phyloP scores from a whole-genome alignment of 1,139 yeast genomes.

The Protomyces inouyei region DNA sequence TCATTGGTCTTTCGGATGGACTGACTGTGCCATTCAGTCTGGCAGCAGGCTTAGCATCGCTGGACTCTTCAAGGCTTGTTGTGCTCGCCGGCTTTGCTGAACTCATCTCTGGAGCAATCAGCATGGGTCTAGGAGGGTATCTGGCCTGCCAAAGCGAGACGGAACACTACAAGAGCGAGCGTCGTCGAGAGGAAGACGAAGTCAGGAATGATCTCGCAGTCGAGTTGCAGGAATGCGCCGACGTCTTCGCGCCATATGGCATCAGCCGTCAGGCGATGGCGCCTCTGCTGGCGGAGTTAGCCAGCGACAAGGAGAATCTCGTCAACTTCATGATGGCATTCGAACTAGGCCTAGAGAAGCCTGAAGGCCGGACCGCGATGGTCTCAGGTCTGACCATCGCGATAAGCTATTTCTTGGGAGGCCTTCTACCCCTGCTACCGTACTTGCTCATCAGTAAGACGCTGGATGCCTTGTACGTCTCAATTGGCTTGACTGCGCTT shows the following conservation, averaged over 20 bases:
- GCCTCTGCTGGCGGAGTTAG: constrained; percentile 58
- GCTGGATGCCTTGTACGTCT: constrained; percentile 65
- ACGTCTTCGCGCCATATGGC: constrained; percentile 62
- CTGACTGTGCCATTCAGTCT: constrained; percentile 80
- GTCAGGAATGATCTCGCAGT: constrained; percentile 52
- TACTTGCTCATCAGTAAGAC: constrained; percentile 73
- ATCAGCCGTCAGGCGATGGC: constrained; percentile 61
- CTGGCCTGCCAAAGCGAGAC: constrained; percentile 74
- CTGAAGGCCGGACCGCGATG: constrained; percentile 71
- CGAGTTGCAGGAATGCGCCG: constrained; percentile 56
- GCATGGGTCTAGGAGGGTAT: constrained; percentile 81
- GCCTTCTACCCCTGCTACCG: constrained; percentile 73
- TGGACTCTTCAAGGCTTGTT: constrained; percentile 68
- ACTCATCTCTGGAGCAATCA: constrained; percentile 75
- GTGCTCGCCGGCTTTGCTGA: constrained; percentile 85
- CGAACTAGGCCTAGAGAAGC: constrained; percentile 70
- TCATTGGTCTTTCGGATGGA: constrained; percentile 76
- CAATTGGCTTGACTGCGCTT: constrained; percentile 75
- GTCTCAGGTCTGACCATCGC: constrained; percentile 76
- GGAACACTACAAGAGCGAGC: constrained; percentile 57
- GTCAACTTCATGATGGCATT: constrained; percentile 68
- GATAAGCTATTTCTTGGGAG: constrained; percentile 67
- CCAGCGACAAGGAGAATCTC: constrained; percentile 54
- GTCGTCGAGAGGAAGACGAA: constrained; percentile 56
- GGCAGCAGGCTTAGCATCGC: constrained; percentile 72